Base-by-base conservation (phyloP, 2,329 filamentous ascomycete genomes). In the Botryotinia narcissicola region DNA sequence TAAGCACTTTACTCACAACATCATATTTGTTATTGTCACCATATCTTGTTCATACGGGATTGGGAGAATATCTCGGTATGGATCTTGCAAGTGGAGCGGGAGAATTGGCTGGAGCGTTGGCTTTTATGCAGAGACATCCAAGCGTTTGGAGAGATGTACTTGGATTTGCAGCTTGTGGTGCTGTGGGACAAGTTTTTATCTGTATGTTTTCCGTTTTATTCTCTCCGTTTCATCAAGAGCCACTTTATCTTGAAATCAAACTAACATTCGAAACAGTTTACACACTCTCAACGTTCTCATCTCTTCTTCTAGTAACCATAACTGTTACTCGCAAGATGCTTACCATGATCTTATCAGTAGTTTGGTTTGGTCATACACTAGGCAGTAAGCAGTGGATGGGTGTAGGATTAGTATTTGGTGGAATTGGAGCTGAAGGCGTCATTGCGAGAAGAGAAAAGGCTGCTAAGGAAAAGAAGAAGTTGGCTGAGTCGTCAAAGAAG, bases 251-350 rank as follows among this genome's bases (percentile, higher is more conserved):
- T 14, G 29, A 16, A 54, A 22, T n/a, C 20, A 71, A 61, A 70
- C 66, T 72, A 68, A 68, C 20, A 42, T 59, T 32, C 5, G 68
- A 71, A 73, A 48, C 44, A 74, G 90, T 97, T 86, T 95, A 97
- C 84, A 98, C 96, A 0, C 88, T 99, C 9, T 92, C 94, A 22
- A 93, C 93, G 68, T 99, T 98, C 84, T 96, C 93, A 16, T 96
- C 92, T 16, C 88, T 99, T 67, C 87, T 98, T 70, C 89, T 99
- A 68, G 95, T 98, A 61, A 98, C 96, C 7, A 95, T 99, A 4
- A 99, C 94, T 2, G 96, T 99, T 63, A 99, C 96, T 63, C 89
- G 96, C 80, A 99, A 99, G 86, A 99, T 99, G 96, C 89, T 98
- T 82, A 98, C 95, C 77, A 99, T 99, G 96, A 93, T 98, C 74